These are phyloP conservation scores for Boletus insuetus DNA, from an alignment of 768 basidiomycete genomes.

Conservation along the genomic window DNA sequence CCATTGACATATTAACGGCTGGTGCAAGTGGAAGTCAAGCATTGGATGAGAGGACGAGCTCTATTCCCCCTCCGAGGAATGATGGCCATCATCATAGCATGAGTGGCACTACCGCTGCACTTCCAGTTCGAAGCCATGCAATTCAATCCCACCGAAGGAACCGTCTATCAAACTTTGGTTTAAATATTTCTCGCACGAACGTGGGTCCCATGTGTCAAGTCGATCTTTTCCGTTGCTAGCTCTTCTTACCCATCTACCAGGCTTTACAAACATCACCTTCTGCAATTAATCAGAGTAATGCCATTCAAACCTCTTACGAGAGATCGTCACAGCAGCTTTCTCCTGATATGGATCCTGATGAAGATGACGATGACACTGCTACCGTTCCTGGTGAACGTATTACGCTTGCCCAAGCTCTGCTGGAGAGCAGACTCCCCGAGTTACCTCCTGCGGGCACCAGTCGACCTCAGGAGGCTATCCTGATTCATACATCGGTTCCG, in stretches of 20 bases:
- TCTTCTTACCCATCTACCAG: conserved; percentile 60
- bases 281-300: conserved; percentile 21
- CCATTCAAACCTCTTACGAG: conserved; percentile 19
- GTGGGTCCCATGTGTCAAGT: conserved; percentile 35
- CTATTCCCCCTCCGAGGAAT: conserved; percentile 32
- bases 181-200: conserved; percentile 42
- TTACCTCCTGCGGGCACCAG: conserved; percentile 67
- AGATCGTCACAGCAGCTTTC: conserved; percentile 36
- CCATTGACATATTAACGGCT: conserved; percentile 78
- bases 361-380: conserved; percentile 50
- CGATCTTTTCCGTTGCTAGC: conserved; percentile 63
- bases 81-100: conserved; percentile 22
- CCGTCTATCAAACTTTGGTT: conserved; percentile 69
- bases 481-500: conserved; percentile 49
- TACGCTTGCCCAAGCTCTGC: conserved; percentile 66
- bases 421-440: conserved; percentile 77
- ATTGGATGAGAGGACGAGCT: conserved; percentile 80
- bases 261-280: conserved; percentile 51
- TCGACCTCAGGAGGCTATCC: conserved; percentile 65
- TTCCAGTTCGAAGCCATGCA: conserved; percentile 31
- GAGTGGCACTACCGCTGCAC: conserved; percentile 14
- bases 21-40: conserved; percentile 79
- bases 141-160: conserved; percentile 41
- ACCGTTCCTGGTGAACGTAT: conserved; percentile 54
- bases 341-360: conserved; percentile 46